Conservation (phyloP, 352 stramenopile species). For the Globisporangium radiosum region DNA sequence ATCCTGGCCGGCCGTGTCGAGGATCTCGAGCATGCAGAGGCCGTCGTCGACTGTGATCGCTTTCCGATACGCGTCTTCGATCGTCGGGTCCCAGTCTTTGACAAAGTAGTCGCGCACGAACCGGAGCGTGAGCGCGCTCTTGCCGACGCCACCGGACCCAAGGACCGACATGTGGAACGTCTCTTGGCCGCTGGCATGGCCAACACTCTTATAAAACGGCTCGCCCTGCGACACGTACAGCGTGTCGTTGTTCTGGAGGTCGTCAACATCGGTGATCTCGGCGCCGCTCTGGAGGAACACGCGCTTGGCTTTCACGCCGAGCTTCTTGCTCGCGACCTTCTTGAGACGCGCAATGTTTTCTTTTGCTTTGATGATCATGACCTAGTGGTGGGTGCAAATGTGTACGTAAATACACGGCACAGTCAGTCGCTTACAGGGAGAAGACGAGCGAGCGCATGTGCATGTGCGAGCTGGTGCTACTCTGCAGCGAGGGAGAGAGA, state of each 20-base stretch:
- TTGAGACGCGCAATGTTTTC: slow-evolving; percentile 74
- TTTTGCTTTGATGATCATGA: slow-evolving; percentile 74
- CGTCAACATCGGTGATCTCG: slow-evolving; percentile 82
- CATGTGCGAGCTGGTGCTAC: too few species aligned
- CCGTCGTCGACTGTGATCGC: slow-evolving; percentile 80
- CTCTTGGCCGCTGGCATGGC: slow-evolving; percentile 63
- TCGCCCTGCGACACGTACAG: slow-evolving; percentile 83
- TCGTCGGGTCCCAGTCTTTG: slow-evolving; percentile 89
- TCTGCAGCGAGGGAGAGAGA: background rate
- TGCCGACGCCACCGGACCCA: slow-evolving; percentile 86
- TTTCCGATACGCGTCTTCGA: slow-evolving; percentile 89
- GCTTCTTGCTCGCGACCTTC: slow-evolving; percentile 81
- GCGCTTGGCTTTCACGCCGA: slow-evolving; percentile 66
- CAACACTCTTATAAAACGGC: slow-evolving; percentile 75
- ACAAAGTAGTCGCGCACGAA: slow-evolving; percentile 90
- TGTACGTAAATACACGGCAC: background rate
- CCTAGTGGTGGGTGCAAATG: slow-evolving; percentile 17
- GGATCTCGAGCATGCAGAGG: slow-evolving; percentile 85
- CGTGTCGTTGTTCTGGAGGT: slow-evolving; percentile 88
- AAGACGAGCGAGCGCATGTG: background rate
- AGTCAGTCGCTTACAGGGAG: background rate
- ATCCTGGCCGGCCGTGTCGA: slow-evolving; percentile 88
- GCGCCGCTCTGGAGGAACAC: slow-evolving; percentile 76
- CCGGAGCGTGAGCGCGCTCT: slow-evolving; percentile 85
- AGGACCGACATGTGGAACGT: slow-evolving; percentile 86